phyloP scores from a whole-genome alignment of 106 monocot genomes.

The Dactylorhiza incarnata region DNA sequence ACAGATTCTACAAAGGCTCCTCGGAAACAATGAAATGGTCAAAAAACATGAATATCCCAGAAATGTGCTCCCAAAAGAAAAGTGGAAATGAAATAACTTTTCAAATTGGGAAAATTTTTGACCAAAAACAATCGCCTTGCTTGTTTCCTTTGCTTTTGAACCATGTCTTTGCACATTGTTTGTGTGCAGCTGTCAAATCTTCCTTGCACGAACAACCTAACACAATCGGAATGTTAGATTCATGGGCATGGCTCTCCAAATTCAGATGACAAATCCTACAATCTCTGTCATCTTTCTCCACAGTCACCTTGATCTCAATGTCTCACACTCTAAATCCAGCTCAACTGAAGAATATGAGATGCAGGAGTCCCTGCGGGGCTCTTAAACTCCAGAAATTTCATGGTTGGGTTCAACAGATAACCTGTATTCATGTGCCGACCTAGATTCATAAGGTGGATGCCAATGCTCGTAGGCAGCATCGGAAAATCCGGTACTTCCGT shows the following conservation, averaged over 20 bases:
- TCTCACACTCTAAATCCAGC: slow-evolving; percentile 17
- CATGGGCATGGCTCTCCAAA: slow-evolving; percentile 16
- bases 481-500: slow-evolving; percentile 38
- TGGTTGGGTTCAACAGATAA: slow-evolving; percentile 10
- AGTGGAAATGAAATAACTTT: too few relatives aligned
- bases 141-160: slow-evolving; percentile 45
- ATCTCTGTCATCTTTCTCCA: slow-evolving; percentile 23
- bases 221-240: slow-evolving; percentile 26
- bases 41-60: neutral
- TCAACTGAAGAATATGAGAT: slow-evolving; percentile 24
- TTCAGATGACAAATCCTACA: slow-evolving; percentile 36
- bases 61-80: neutral
- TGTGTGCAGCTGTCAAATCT: slow-evolving; percentile 26
- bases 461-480: slow-evolving; percentile 45
- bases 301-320: slow-evolving; percentile 6
- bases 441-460: slow-evolving; percentile 23
- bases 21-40: neutral
- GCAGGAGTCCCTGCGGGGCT: slow-evolving; percentile 19
- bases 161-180: slow-evolving; percentile 43
- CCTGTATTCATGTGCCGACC: slow-evolving; percentile 13
- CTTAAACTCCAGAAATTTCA: slow-evolving; percentile 14
- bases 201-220: slow-evolving; percentile 39
- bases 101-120: too few relatives aligned
- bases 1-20: neutral
- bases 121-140: slow-evolving; percentile 9